Evolutionary conservation across 2,329 filamentous ascomycete species (phyloP), one percentile per base, ranked within the genome.

Genomic region (Didymellaceae sp.): DNA sequence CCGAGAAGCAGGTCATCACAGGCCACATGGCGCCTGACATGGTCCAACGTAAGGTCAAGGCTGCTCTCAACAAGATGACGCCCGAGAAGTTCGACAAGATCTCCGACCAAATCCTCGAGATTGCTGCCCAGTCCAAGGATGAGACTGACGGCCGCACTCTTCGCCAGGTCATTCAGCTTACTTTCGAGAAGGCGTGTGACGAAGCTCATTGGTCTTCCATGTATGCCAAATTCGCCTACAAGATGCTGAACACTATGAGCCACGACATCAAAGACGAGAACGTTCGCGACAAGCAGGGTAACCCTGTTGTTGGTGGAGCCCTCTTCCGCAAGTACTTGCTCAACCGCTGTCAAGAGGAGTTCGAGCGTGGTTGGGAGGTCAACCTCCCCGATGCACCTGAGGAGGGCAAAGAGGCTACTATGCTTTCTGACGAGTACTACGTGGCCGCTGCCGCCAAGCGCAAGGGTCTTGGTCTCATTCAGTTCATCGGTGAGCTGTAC

Each of bases 401-500:
- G 13, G 59, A 53, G 28, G 91, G 95, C 54, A 93, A 96, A 70
- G 93, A 96, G 70, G 87, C 86, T 41, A 87, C 79, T 37, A 86
- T 97, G 81, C 78, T 99, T 63, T 96, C 93, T 0, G 94, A 99
- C 56, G 94, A 97, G 73, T 99, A 99, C 79, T 99, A 99, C 74
- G 78, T 86, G 59, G 93, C 91, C 31, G 93, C 92, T 40, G 92
- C 93, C 50, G 92, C 92, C 68, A 99, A 99, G 82, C 88, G 94
- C 77, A 89, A 91, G 75, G 94, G 94, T 78, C 89, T 99, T 59
- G 94, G 94, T 87, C 85, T 99, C 17, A 93, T 99, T 58, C 93
- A 97, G 77, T 99, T 99, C 78, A 99, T 99, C 71, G 94, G 94
- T 80, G 94, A 99, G 78, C 85, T 99, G 35, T 99, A 96, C 85